Conservation (phyloP, 208 protist species). For the Crithidia brevicula region DNA sequence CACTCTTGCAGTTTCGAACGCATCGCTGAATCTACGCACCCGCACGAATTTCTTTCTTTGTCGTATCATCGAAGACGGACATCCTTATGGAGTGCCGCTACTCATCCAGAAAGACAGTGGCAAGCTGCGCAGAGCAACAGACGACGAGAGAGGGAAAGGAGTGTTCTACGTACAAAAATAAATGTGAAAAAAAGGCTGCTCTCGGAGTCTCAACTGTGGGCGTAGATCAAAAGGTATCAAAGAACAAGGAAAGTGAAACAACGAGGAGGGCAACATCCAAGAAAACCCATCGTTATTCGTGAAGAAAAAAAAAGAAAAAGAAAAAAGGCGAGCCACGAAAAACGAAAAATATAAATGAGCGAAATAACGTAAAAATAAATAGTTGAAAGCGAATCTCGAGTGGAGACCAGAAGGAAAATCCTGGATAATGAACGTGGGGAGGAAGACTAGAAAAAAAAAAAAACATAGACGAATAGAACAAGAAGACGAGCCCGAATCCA, state of each 20-base stretch:
- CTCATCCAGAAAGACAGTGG: too few relatives aligned
- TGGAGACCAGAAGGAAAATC: not conserved
- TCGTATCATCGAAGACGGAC: too few relatives aligned
- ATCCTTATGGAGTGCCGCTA: too few relatives aligned
- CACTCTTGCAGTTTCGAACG: too few relatives aligned
- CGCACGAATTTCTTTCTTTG: too few relatives aligned
- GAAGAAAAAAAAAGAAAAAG: not conserved
- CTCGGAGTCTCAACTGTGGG: too few relatives aligned
- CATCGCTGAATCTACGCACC: too few relatives aligned
- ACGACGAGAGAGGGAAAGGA: too few relatives aligned
- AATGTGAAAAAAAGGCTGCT: not conserved
- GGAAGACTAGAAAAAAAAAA: not conserved
- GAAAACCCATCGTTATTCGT: too few relatives aligned
- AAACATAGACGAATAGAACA: not conserved
- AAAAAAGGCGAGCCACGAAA: not conserved
- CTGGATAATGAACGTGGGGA: not conserved
- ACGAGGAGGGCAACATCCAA: too few relatives aligned
- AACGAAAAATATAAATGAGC: not conserved
- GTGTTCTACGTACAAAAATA: too few relatives aligned
- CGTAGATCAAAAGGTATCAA: conserved; percentile 1
- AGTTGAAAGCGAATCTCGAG: conserved; percentile 4
- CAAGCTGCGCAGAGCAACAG: too few relatives aligned
- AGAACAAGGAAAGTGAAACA: conserved; percentile 5
- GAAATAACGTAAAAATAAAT: conserved; percentile 10
- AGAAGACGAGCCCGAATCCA: not conserved